Evolutionary conservation across 225 moss, liverwort and hornwort genomes (phyloP).

Genomic region (Marchantia paleacea): DNA sequence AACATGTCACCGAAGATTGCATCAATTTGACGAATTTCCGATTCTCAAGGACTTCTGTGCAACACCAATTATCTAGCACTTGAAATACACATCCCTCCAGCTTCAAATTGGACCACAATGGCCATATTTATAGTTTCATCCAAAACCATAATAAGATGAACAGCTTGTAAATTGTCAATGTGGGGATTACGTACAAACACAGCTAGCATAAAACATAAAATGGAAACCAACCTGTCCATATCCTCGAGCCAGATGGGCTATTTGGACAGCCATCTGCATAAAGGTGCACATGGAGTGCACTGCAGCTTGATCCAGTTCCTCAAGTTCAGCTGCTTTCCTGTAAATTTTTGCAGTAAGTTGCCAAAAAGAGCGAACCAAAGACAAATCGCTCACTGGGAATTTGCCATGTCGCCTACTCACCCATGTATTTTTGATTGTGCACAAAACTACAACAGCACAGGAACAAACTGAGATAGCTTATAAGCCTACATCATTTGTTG

Average conservation of each 20-base stretch:
- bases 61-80: no score
- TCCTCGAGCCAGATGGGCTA: constrained; percentile 66
- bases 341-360: background rate
- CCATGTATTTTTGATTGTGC: no score
- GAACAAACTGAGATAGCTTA: background rate
- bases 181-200: no score
- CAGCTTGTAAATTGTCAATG: no score
- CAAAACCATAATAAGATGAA: no score
- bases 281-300: constrained; percentile 59
- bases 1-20: background rate
- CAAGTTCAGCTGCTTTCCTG: constrained; percentile 49
- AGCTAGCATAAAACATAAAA: no score
- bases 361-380: background rate
- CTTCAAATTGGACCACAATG: background rate
- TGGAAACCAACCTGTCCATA: constrained; percentile 55
- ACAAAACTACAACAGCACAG: background rate
- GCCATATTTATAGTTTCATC: no score
- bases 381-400: no score
- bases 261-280: constrained; percentile 75
- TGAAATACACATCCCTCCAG: background rate
- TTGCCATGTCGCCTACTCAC: no score
- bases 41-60: background rate
- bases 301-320: constrained; percentile 55
- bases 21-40: background rate
- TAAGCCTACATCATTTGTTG: background rate